A percentile compares a stretch with the other conserved stretches of the same genome.
Evolutionary conservation across 2,329 filamentous ascomycete genomes (phyloP).

Genomic region (Colletotrichum spinosum): DNA sequence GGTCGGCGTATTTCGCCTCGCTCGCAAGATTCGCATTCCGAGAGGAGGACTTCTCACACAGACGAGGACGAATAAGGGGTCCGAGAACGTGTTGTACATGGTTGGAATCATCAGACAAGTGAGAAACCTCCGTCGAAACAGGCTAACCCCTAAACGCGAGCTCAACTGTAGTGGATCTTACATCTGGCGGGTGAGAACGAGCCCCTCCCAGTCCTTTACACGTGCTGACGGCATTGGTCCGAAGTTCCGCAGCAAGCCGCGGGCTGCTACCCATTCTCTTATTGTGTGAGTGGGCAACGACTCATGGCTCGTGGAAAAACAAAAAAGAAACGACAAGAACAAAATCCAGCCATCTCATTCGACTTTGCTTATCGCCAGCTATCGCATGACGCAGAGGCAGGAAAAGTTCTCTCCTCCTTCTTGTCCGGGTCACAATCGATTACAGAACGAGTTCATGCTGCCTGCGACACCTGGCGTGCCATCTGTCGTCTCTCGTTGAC

Average conservation of each 20-base stretch:
- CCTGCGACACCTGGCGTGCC: neutral
- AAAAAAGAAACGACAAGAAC: neutral
- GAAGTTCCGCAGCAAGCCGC: slow-evolving; percentile 33
- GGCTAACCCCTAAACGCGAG: slow-evolving; percentile 6
- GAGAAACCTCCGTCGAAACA: slow-evolving; percentile 35
- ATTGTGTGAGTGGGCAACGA: slow-evolving; percentile 1
- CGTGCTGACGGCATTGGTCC: slow-evolving; percentile 35
- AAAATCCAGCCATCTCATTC: neutral
- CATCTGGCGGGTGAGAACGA: slow-evolving; percentile 18
- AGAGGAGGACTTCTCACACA: neutral
- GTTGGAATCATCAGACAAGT: slow-evolving; percentile 31
- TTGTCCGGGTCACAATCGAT: neutral
- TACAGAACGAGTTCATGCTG: slow-evolving; percentile 3
- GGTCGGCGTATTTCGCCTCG: slow-evolving; percentile 3
- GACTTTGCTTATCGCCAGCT: slow-evolving; percentile 24
- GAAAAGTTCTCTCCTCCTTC: slow-evolving; percentile 7
- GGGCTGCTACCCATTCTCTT: slow-evolving; percentile 13
- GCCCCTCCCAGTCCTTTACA: slow-evolving; percentile 30
- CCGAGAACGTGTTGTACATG: slow-evolving; percentile 10
- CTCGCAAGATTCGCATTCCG: slow-evolving; percentile 19
- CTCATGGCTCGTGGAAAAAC: neutral
- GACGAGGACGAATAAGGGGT: neutral
- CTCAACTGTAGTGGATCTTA: slow-evolving; percentile 12
- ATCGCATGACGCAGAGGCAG: slow-evolving; percentile 3
- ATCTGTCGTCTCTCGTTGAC: neutral